These are phyloP conservation scores for Yamadazyma dendronema DNA, from an alignment of 1,139 yeast species.

Conservation along the genomic window DNA sequence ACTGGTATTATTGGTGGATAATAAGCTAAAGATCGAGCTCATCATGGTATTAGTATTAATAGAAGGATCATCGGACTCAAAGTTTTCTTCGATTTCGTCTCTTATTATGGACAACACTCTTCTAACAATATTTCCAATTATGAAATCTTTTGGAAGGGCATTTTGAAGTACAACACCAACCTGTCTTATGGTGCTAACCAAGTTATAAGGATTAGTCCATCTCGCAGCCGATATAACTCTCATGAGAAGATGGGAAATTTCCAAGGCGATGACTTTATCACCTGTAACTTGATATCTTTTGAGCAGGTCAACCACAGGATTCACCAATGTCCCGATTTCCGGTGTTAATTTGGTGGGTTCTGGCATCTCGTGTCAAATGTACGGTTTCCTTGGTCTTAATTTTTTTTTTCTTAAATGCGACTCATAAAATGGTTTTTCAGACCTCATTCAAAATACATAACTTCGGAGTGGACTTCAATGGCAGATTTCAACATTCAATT, in stretches of 20 bases:
- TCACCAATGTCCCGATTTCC: constrained; percentile 37
- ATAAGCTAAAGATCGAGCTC: constrained; percentile 84
- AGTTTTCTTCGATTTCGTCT: constrained; percentile 72
- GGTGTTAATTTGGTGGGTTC: constrained; percentile 21
- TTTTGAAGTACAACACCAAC: constrained; percentile 58
- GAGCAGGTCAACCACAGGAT: constrained; percentile 44
- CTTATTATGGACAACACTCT: constrained; percentile 84
- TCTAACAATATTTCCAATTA: constrained; percentile 88
- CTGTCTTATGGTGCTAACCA: constrained; percentile 66
- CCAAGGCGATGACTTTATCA: constrained; percentile 77
- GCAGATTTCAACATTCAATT: constrained; percentile 22
- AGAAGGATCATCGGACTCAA: constrained; percentile 15
- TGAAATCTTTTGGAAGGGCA: constrained; percentile 77
- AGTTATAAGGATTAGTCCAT: constrained; percentile 76
- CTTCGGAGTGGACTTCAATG: constrained; percentile 6
- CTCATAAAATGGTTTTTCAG: too few relatives aligned
- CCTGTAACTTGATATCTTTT: constrained; percentile 75
- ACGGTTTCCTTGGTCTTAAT: background rate
- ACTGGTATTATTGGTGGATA: constrained; percentile 49
- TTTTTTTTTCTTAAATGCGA: background rate
- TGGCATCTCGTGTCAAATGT: constrained; percentile 2
- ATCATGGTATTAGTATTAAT: constrained; percentile 48
- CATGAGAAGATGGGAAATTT: constrained; percentile 82
- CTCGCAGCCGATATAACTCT: constrained; percentile 87
- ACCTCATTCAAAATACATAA: too few relatives aligned